Evolutionary conservation across 1,284 basidiomycete genomes (phyloP), one percentile per base, ranked within the genome.

Genomic region (Hemileia vastatrix): DNA sequence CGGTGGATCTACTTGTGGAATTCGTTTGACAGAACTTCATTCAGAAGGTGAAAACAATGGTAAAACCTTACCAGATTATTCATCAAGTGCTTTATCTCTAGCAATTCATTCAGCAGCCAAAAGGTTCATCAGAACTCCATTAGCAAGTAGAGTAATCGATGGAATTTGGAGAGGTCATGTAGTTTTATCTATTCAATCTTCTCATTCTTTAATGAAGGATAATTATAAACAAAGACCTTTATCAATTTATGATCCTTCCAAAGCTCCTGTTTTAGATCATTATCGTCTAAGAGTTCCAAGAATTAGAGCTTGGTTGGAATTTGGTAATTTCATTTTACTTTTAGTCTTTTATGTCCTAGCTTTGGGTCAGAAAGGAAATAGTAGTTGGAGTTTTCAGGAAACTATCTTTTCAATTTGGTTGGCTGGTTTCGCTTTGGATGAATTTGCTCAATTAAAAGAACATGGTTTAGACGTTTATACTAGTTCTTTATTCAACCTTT

Each of bases 261-360:
- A 85, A 72, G 91, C 92, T 0, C 90, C 92, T 9, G 76, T 95
- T 24, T 81, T 96, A 3, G 91, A 96, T 73, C 92, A 96, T 76
- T 92, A 94, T 71, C 90, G 90, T 6, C 82, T 96, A 47, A 94
- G 94, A 79, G 92, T 96, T 1, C 92, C 92, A 0, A 86, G 86
- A 32, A 85, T 94, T 59, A 88, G 92, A 44, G 85, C 88, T 1
- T 86, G 91, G 45, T 79, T 96, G 67, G 91, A 95, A 77, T 94
- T 92, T 67, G 70, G 80, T 63, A 90, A 90, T 85, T 90, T 76
- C 47, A 77, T 69, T 45, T 43, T 67, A 27, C 64, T 65, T 51
- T 24, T 59, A 33, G 31, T 62, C 49, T 64, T 71, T 40, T 72
- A 69, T 63, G 66, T 69, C 2, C 56, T 65, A 2, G 68, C 67